Conservation (phyloP, 2,329 filamentous ascomycete genomes). For the Myrmaecium sp. region DNA sequence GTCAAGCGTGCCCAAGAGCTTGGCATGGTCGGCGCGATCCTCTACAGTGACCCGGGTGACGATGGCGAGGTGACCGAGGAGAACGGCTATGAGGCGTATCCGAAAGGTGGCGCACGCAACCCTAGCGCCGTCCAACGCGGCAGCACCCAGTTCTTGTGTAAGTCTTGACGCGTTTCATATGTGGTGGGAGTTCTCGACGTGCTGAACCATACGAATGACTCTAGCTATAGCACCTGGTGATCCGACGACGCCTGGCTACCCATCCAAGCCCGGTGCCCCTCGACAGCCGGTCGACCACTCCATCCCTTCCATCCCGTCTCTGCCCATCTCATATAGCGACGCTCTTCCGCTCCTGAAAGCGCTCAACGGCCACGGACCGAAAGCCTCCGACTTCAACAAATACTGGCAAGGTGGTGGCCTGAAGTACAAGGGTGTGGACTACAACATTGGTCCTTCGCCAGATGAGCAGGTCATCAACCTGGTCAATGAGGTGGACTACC, state of each 20-base stretch:
- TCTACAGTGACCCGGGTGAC: constrained; percentile 81
- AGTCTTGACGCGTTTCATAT: constrained; percentile 6
- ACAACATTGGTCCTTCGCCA: constrained; percentile 72
- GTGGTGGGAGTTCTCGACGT: neutral
- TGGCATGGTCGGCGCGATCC: constrained; percentile 69
- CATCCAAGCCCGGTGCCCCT: constrained; percentile 76
- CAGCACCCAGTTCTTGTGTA: constrained; percentile 48
- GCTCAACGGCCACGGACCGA: constrained; percentile 74
- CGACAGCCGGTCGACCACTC: constrained; percentile 51
- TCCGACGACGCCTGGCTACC: constrained; percentile 85
- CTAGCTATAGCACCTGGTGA: constrained; percentile 47
- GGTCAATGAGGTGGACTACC: constrained; percentile 32
- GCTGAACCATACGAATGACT: constrained; percentile 5
- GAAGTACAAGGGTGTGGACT: constrained; percentile 62
- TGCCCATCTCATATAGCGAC: constrained; percentile 79
- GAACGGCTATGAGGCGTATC: constrained; percentile 66
- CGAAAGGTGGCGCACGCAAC: constrained; percentile 71
- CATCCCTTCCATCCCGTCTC: constrained; percentile 73
- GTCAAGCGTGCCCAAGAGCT: constrained; percentile 83
- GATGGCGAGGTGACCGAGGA: constrained; percentile 68
- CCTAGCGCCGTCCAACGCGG: constrained; percentile 82
- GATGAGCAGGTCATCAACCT: constrained; percentile 40
- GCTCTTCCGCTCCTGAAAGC: constrained; percentile 77
- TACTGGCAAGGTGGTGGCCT: constrained; percentile 60
- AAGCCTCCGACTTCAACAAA: constrained; percentile 54